Conservation (phyloP, 2,329 filamentous ascomycete species). For the Paradendryphiella salina region DNA sequence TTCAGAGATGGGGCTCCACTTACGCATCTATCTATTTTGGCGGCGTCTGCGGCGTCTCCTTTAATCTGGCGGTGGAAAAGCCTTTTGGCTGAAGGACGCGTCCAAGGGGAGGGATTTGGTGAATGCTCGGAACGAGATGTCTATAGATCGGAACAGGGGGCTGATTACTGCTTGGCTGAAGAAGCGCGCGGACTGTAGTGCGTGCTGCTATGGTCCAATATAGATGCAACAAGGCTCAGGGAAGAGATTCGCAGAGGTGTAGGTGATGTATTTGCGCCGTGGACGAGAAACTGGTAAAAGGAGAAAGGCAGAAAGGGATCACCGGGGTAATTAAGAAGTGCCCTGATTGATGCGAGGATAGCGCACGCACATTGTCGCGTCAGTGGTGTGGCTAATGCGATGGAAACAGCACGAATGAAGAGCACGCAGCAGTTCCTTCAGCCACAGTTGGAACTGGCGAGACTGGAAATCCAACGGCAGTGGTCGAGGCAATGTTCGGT, state of each 20-base stretch:
- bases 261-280: conserved; percentile 4
- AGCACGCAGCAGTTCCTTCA: neutral
- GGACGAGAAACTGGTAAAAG: conserved; percentile 6
- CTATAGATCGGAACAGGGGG: conserved; percentile 10
- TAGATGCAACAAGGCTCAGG: conserved; percentile 8
- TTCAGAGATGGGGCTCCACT: conserved; percentile 25
- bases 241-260: neutral
- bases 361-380: conserved; percentile 8
- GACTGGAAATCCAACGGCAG: neutral
- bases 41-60: conserved; percentile 23
- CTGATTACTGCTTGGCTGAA: conserved; percentile 14
- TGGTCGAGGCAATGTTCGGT: conserved; percentile 5
- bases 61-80: conserved; percentile 5
- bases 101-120: neutral
- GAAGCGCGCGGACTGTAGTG: conserved; percentile 15
- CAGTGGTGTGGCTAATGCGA: conserved; percentile 6
- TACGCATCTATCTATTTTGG: conserved; percentile 28
- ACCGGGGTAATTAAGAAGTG: conserved; percentile 18
- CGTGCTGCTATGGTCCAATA: conserved; percentile 3
- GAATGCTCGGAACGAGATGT: conserved; percentile 3
- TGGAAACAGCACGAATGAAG: conserved; percentile 3
- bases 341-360: conserved; percentile 4
- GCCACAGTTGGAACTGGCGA: conserved; percentile 5
- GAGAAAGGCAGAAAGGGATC: conserved; percentile 15
- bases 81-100: conserved; percentile 5